Conservation (phyloP, 2,329 filamentous ascomycete genomes). For the Fusarium albidum region DNA sequence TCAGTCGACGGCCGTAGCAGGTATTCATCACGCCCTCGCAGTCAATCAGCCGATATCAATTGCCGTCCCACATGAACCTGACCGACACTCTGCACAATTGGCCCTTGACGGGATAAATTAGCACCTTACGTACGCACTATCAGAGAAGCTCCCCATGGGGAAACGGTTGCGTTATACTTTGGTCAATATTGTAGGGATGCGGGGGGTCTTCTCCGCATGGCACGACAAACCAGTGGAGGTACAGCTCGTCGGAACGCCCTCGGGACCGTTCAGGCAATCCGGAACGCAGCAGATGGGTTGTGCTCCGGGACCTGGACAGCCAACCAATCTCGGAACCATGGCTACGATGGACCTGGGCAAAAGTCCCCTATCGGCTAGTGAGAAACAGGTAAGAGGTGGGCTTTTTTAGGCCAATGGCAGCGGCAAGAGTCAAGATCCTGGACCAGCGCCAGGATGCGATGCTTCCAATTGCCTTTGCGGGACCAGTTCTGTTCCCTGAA, state of each 20-base stretch:
- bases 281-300: neutral
- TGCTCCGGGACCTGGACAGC: no score
- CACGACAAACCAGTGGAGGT: neutral
- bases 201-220: slow-evolving; percentile 5
- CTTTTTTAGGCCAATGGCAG: neutral
- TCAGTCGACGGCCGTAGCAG: no score
- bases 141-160: slow-evolving; percentile 8
- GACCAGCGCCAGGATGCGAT: slow-evolving; percentile 1
- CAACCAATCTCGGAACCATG: no score
- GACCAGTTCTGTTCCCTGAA: neutral
- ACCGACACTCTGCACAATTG: no score
- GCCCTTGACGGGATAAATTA: no score
- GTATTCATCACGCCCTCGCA: neutral
- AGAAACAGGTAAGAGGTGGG: neutral
- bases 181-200: neutral
- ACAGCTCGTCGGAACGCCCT: neutral
- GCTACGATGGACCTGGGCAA: neutral
- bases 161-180: neutral
- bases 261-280: slow-evolving; percentile 3
- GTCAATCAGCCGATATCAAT: neutral
- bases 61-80: neutral
- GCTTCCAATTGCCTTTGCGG: slow-evolving; percentile 1
- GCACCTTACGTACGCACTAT: no score
- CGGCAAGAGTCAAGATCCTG: neutral
- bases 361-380: neutral